These are phyloP conservation scores for Calocera viscosa DNA, from an alignment of 768 basidiomycete genomes.

Conservation along the genomic window DNA sequence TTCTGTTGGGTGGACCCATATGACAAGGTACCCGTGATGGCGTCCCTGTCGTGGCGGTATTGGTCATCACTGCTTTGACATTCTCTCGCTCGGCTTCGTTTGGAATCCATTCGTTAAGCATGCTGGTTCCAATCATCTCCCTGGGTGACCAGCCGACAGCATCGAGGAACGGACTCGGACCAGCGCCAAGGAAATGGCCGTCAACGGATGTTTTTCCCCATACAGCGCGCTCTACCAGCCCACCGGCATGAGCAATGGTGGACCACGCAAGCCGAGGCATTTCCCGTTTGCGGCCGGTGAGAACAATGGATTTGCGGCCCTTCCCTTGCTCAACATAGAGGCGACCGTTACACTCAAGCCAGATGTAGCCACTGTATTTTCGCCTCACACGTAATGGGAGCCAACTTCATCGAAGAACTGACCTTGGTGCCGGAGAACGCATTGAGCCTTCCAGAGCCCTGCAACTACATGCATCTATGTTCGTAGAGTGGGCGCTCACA, in stretches of 20 bases:
- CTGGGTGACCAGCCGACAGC: not conserved
- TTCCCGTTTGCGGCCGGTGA: slow-evolving; percentile 63
- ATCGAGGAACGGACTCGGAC: not conserved
- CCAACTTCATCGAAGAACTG: slow-evolving; percentile 41
- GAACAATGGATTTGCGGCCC: slow-evolving; percentile 83
- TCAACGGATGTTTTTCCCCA: slow-evolving; percentile 2
- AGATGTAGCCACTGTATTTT: slow-evolving; percentile 57
- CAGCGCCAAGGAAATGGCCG: not conserved
- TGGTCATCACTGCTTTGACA: not conserved
- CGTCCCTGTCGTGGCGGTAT: not conserved
- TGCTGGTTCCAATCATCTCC: not conserved
- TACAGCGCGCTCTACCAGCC: slow-evolving; percentile 26
- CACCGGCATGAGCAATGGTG: slow-evolving; percentile 41
- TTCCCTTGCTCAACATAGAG: slow-evolving; percentile 88
- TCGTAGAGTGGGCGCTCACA: too few species aligned
- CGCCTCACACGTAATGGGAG: slow-evolving; percentile 73
- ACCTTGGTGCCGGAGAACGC: too few species aligned
- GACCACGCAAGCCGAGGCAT: slow-evolving; percentile 56
- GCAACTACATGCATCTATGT: too few species aligned
- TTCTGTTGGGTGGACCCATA: not conserved
- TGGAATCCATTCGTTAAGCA: slow-evolving; percentile 4
- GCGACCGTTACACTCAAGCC: slow-evolving; percentile 84
- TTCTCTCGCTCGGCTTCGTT: not conserved
- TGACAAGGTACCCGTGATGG: not conserved
- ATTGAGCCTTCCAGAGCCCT: too few species aligned